A percentile compares a stretch with the other conserved stretches of the same genome.
Conservation (phyloP, 1,139 yeast genomes). For the Zygosaccharomyces sapae region DNA sequence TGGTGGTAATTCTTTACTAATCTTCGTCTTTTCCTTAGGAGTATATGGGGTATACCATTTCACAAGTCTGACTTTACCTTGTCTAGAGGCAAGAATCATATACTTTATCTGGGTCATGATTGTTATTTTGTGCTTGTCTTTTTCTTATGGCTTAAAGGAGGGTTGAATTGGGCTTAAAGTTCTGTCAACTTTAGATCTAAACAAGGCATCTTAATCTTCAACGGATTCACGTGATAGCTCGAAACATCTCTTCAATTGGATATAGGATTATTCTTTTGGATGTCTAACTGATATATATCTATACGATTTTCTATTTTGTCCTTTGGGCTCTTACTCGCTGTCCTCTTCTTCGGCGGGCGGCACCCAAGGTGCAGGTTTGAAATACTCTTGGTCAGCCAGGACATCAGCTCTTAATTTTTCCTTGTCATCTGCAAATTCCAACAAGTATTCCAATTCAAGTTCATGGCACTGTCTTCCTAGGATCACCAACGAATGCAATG, state of each 20-base stretch:
- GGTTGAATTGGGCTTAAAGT: not conserved
- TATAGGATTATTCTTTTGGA: not conserved
- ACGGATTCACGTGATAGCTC: conserved; percentile 5
- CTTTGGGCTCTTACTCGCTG: conserved; percentile 7
- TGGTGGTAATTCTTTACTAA: conserved; percentile 82
- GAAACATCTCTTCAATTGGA: not conserved
- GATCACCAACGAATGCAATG: conserved; percentile 85
- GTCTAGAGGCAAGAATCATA: conserved; percentile 77
- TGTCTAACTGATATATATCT: not conserved
- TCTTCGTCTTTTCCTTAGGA: conserved; percentile 77
- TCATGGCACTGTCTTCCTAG: conserved; percentile 94
- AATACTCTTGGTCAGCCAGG: conserved; percentile 65
- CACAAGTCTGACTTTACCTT: conserved; percentile 88
- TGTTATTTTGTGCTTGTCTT: not conserved
- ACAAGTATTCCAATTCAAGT: conserved; percentile 78
- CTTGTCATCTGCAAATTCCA: conserved; percentile 68
- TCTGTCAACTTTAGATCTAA: not conserved
- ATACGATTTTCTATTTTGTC: not conserved
- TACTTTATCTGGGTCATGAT: conserved; percentile 68
- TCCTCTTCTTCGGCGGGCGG: conserved; percentile 39
- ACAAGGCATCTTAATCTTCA: not conserved
- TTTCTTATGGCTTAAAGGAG: not conserved
- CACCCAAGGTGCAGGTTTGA: conserved; percentile 50
- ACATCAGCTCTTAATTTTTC: conserved; percentile 59
- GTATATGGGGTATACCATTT: conserved; percentile 88